A percentile compares a stretch with the other conserved stretches of the same genome.
phyloP scores from a whole-genome alignment of 495 filamentous ascomycete genomes.

The Penicillium roqueforti region DNA sequence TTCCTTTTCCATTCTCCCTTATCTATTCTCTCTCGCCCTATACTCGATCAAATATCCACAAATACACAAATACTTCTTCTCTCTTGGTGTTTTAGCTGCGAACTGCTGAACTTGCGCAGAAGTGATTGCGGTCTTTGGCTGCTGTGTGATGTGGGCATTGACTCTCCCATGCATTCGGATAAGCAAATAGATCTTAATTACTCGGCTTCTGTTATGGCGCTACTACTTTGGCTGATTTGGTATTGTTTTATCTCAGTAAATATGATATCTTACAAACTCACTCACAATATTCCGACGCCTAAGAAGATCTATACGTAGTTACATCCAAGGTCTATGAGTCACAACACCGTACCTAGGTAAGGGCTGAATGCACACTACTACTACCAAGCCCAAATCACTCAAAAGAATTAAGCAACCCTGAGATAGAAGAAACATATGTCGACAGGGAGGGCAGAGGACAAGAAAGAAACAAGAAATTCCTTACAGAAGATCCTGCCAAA shows the following conservation, averaged over 20 bases:
- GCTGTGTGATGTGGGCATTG: slow-evolving; percentile 8
- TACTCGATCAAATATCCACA: slow-evolving; percentile 21
- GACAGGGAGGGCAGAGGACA: slow-evolving; percentile 1
- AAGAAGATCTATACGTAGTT: neutral
- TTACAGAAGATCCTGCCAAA: slow-evolving; percentile 7
- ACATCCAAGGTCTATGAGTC: neutral
- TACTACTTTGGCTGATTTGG: neutral
- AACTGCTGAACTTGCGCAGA: neutral
- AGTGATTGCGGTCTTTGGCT: neutral
- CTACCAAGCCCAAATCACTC: neutral
- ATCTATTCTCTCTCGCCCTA: slow-evolving; percentile 10
- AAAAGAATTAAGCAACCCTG: slow-evolving; percentile 1
- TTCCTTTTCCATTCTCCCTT: slow-evolving; percentile 5
- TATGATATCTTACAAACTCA: neutral
- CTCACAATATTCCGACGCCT: neutral
- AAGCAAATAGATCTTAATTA: slow-evolving; percentile 21
- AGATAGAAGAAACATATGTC: slow-evolving; percentile 1
- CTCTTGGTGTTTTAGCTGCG: neutral
- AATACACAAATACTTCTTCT: slow-evolving; percentile 11
- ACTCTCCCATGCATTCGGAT: slow-evolving; percentile 15
- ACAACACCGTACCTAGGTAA: neutral
- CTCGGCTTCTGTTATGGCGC: neutral
- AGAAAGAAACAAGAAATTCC: slow-evolving; percentile 10
- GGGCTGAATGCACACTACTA: neutral
- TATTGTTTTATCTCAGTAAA: neutral